phyloP scores from a whole-genome alignment of 345 rosid species.

The Citrus hindsii region DNA sequence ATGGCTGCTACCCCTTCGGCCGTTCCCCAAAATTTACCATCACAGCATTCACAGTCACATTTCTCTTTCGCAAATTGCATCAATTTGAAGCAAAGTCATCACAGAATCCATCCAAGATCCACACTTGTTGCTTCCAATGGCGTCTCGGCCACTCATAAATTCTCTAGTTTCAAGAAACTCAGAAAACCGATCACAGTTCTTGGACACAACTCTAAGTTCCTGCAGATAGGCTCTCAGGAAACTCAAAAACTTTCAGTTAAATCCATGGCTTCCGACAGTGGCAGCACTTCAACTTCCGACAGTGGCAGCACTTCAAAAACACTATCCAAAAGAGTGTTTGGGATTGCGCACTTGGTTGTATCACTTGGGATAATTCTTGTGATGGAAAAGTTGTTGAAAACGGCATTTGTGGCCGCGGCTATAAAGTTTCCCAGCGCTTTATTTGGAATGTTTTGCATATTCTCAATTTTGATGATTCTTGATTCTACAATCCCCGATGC shows the following conservation, averaged over 20 bases:
- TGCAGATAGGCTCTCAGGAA: conserved; percentile 37
- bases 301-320: conserved; percentile 33
- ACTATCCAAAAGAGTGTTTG: conserved; percentile 49
- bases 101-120: neutral
- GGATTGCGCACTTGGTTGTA: conserved; percentile 57
- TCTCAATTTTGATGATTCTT: conserved; percentile 62
- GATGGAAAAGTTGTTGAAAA: conserved; percentile 61
- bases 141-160: neutral
- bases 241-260: conserved; percentile 27
- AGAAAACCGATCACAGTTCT: conserved; percentile 5
- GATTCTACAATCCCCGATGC: conserved; percentile 67
- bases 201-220: conserved; percentile 31
- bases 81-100: conserved; percentile 4
- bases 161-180: conserved; percentile 5
- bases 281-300: conserved; percentile 30
- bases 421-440: conserved; percentile 93
- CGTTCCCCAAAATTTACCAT: conserved; percentile 27
- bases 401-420: conserved; percentile 79
- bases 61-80: conserved; percentile 9
- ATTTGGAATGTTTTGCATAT: conserved; percentile 96
- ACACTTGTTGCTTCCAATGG: conserved; percentile 20
- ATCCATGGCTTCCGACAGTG: conserved; percentile 39
- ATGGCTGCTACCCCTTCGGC: conserved; percentile 45
- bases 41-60: conserved; percentile 2
- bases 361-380: conserved; percentile 90